Evolutionary conservation across 1,284 basidiomycete species (phyloP).

Genomic region (Trichosporon sp.): DNA sequence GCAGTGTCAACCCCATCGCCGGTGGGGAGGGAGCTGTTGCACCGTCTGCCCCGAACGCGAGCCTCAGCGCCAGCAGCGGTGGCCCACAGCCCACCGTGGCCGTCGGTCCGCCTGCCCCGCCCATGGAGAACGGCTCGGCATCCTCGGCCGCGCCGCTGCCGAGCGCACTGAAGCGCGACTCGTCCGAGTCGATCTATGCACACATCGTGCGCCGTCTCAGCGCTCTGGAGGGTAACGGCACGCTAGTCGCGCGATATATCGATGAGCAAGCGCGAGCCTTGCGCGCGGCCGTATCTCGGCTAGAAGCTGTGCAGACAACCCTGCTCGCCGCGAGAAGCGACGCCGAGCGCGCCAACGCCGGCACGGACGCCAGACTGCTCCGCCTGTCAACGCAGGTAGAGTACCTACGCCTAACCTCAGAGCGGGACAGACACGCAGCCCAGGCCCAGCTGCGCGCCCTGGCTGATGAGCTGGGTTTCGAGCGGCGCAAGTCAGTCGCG

Average conservation of each 20-base stretch:
- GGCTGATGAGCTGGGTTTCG: conserved; percentile 39
- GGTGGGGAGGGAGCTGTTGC: too few species aligned
- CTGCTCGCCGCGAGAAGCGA: background rate
- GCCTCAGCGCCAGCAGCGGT: background rate
- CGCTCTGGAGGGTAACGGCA: conserved; percentile 80
- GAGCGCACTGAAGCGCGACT: conserved; percentile 38
- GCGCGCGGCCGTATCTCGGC: conserved; percentile 64
- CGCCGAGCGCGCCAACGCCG: background rate
- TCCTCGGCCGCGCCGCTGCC: background rate
- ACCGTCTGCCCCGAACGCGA: too few species aligned
- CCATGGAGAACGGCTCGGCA: background rate
- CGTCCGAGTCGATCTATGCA: conserved; percentile 92
- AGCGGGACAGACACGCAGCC: conserved; percentile 31
- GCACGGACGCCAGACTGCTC: conserved; percentile 36
- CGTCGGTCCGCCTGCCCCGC: background rate
- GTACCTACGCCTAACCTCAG: conserved; percentile 31
- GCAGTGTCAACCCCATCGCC: too few species aligned
- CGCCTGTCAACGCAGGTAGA: conserved; percentile 37
- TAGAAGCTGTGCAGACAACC: conserved; percentile 50
- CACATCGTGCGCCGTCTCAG: conserved; percentile 90
- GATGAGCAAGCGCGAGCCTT: conserved; percentile 81
- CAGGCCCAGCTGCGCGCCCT: conserved; percentile 31
- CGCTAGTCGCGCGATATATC: conserved; percentile 77
- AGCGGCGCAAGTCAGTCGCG: conserved; percentile 37
- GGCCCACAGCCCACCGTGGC: background rate